Evolutionary conservation across 768 basidiomycete species (phyloP).

Genomic region (Pleurotus giganteus): DNA sequence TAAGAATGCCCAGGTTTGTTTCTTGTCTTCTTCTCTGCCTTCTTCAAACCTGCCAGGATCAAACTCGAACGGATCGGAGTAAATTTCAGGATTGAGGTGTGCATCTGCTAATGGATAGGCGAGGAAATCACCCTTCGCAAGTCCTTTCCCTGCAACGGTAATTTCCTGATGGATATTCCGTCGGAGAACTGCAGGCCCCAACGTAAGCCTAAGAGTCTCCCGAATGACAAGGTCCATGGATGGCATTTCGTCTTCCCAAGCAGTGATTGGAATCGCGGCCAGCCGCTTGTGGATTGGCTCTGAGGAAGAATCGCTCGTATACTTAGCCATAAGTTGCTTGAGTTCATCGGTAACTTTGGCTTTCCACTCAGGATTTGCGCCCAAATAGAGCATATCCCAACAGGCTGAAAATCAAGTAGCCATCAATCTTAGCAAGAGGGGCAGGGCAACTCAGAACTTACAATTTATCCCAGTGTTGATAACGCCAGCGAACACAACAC

Average conservation of each 20-base stretch:
- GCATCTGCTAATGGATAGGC: conserved; percentile 30
- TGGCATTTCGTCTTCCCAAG: conserved; percentile 41
- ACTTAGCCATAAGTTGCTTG: conserved; percentile 25
- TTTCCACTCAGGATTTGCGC: conserved; percentile 32
- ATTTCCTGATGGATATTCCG: conserved; percentile 33
- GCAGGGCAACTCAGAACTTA: conserved; percentile 13
- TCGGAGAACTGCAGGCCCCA: conserved; percentile 28
- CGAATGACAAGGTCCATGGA: conserved; percentile 34
- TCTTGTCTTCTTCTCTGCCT: conserved; percentile 35
- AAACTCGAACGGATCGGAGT: conserved; percentile 30
- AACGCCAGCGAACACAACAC: conserved; percentile 34
- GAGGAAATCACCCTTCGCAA: conserved; percentile 33
- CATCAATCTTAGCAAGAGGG: background rate
- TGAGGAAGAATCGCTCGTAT: conserved; percentile 20
- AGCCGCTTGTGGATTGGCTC: conserved; percentile 34
- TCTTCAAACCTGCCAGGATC: conserved; percentile 31
- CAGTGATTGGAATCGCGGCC: conserved; percentile 29
- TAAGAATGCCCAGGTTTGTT: conserved; percentile 27
- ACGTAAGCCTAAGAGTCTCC: conserved; percentile 35
- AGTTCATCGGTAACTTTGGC: conserved; percentile 26
- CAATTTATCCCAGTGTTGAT: conserved; percentile 33
- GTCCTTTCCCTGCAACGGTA: conserved; percentile 20
- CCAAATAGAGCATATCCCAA: conserved; percentile 35
- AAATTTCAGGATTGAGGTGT: conserved; percentile 34
- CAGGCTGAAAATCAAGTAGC: conserved; percentile 27